Evolutionary conservation across 257 asterid species (phyloP).

Genomic region (Capsicum pubescens): DNA sequence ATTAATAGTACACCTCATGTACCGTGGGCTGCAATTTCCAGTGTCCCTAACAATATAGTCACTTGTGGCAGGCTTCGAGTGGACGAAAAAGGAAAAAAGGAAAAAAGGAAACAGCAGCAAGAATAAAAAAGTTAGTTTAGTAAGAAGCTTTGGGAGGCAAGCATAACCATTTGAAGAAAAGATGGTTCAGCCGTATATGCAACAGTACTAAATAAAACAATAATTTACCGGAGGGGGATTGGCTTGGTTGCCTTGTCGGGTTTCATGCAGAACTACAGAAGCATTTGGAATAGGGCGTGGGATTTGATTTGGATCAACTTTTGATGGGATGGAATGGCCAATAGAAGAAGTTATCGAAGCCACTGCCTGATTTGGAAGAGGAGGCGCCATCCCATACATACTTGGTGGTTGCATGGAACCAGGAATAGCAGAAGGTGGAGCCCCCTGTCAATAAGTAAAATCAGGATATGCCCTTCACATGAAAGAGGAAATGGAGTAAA

Average conservation of each 20-base stretch:
- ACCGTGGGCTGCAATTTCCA: constrained; percentile 99
- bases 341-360: constrained; percentile 50
- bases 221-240: constrained; percentile 92
- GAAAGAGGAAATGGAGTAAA: not conserved
- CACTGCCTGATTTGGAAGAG: constrained; percentile 78
- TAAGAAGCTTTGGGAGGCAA: constrained; percentile 22
- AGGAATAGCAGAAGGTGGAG: constrained; percentile 67
- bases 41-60: constrained; percentile 92
- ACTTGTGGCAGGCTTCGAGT: constrained; percentile 91
- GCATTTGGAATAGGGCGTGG: constrained; percentile 84
- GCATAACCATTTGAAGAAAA: constrained; percentile 14
- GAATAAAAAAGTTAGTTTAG: constrained; percentile 13
- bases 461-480: constrained; percentile 37
- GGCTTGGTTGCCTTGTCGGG: constrained; percentile 98
- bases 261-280: constrained; percentile 75
- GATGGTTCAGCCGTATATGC: constrained; percentile 1
- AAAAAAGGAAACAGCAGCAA: constrained; percentile 30
- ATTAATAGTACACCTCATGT: constrained; percentile 93
- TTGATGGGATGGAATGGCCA: constrained; percentile 72
- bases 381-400: constrained; percentile 88
- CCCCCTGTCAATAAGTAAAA: constrained; percentile 56
- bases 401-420: constrained; percentile 71
- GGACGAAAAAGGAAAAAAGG: constrained; percentile 35
- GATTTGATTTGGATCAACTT: constrained; percentile 96
- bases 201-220: constrained; percentile 5